Percentiles rank a stretch among this genome's conserved stretches.
Conservation (phyloP, 208 protist genomes). For the Trypanosoma grayi region DNA sequence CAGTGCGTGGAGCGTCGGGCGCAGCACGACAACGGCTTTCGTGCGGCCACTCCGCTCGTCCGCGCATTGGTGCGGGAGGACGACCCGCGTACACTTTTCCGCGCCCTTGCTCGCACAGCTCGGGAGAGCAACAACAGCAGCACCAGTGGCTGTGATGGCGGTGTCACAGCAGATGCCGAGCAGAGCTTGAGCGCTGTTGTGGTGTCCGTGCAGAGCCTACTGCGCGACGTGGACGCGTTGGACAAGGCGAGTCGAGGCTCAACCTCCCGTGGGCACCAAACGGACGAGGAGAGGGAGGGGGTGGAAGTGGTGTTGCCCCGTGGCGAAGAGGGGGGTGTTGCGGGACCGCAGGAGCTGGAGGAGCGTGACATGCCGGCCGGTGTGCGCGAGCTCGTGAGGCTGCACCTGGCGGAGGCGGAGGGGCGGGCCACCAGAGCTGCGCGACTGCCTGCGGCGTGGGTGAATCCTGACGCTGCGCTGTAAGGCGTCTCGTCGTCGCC, state of each 20-base stretch:
- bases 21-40: conserved; percentile 15
- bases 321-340: background rate
- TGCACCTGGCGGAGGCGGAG: conserved; percentile 9
- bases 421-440: background rate
- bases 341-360: background rate
- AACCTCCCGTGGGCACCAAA: background rate
- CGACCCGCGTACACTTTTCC: conserved; percentile 4
- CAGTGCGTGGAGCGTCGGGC: conserved; percentile 15
- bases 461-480: conserved; percentile 22
- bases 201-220: conserved; percentile 4
- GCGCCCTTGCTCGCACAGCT: background rate
- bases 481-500: too few relatives aligned
- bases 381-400: conserved; percentile 12
- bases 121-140: background rate
- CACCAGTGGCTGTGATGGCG: background rate
- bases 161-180: background rate
- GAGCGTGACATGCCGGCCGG: conserved; percentile 5
- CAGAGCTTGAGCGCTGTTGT: background rate
- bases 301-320: background rate
- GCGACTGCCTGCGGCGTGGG: conserved; percentile 18
- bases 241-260: conserved; percentile 9
- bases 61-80: conserved; percentile 27
- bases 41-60: conserved; percentile 27
- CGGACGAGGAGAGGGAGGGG: too few relatives aligned
- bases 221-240: conserved; percentile 19